Evolutionary conservation across 306 rosid species (phyloP).

Genomic region (Begonia loranthoides): DNA sequence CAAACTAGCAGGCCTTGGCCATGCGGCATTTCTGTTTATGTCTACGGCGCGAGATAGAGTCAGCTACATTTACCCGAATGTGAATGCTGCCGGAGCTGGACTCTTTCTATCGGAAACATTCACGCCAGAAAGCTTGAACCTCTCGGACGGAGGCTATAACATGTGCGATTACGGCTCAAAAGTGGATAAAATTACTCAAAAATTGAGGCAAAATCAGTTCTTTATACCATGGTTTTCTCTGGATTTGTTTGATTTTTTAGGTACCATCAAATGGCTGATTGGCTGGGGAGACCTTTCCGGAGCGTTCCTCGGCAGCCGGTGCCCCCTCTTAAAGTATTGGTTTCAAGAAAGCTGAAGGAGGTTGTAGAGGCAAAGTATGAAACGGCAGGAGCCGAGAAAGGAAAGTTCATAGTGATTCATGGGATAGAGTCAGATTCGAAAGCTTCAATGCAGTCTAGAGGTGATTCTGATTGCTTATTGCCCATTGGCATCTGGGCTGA

Average conservation of each 20-base stretch:
- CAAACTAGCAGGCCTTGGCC: slow-evolving; percentile 81
- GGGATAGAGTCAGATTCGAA: slow-evolving; percentile 79
- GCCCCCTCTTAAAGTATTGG: slow-evolving; percentile 50
- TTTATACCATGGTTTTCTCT: too few species aligned
- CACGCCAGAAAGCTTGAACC: slow-evolving; percentile 40
- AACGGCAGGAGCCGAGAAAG: slow-evolving; percentile 48
- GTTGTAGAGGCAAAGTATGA: slow-evolving; percentile 47
- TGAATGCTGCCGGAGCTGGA: slow-evolving; percentile 92
- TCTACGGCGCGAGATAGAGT: slow-evolving; percentile 78
- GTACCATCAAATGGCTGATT: slow-evolving; percentile 86
- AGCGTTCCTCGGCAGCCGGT: slow-evolving; percentile 44
- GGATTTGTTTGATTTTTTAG: slow-evolving; percentile 29
- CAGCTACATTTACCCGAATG: slow-evolving; percentile 78
- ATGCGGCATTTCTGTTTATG: slow-evolving; percentile 73
- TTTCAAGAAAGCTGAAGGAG: slow-evolving; percentile 77
- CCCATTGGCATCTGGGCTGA: slow-evolving; percentile 71
- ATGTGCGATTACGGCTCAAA: slow-evolving; percentile 35
- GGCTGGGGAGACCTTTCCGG: slow-evolving; percentile 69
- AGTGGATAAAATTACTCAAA: too few species aligned
- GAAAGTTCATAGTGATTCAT: slow-evolving; percentile 72
- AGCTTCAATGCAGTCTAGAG: slow-evolving; percentile 91
- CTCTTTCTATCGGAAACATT: slow-evolving; percentile 64
- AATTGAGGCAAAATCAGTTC: too few species aligned
- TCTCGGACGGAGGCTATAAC: slow-evolving; percentile 76
- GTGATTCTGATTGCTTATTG: slow-evolving; percentile 74